A percentile compares a stretch with the other conserved stretches of the same genome.
Evolutionary conservation across 805 yeast genomes (phyloP).

Genomic region (Kluyveromyces siamensis): DNA sequence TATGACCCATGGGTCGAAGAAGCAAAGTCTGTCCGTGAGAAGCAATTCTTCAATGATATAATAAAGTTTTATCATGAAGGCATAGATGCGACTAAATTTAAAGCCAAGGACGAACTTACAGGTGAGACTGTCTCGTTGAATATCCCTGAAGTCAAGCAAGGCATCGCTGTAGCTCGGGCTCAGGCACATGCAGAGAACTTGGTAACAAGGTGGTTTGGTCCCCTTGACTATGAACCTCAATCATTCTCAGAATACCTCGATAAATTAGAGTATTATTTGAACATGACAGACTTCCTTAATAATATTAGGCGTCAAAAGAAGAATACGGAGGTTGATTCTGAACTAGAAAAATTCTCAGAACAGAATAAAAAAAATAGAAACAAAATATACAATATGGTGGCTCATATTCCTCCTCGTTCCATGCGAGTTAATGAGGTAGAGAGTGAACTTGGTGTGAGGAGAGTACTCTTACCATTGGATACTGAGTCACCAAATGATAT

Average conservation of each 20-base stretch:
- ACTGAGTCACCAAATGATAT: constrained; percentile 15
- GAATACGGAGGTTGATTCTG: constrained; percentile 11
- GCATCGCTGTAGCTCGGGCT: constrained; percentile 35
- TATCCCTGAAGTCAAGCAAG: constrained; percentile 27
- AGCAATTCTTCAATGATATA: constrained; percentile 29
- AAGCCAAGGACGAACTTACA: constrained; percentile 24
- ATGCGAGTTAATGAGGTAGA: constrained; percentile 6
- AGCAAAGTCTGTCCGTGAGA: constrained; percentile 43
- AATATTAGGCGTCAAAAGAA: constrained; percentile 13
- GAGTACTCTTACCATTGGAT: constrained; percentile 14
- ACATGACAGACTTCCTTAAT: constrained; percentile 21
- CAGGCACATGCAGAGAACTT: constrained; percentile 36
- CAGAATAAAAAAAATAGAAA: constrained; percentile 13
- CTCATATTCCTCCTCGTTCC: constrained; percentile 9
- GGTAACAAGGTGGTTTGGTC: constrained; percentile 61
- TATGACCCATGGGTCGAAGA: constrained; percentile 71
- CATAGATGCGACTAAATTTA: constrained; percentile 27
- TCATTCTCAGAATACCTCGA: constrained; percentile 31
- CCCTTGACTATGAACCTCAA: constrained; percentile 47
- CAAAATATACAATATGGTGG: constrained; percentile 8
- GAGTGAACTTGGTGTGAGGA: constrained; percentile 7
- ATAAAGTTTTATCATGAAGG: constrained; percentile 27
- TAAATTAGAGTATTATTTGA: constrained; percentile 23
- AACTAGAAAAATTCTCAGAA: constrained; percentile 8
- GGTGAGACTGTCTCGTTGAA: constrained; percentile 23